Evolutionary conservation across 2,329 filamentous ascomycete species (phyloP), one percentile per base, ranked within the genome.

Genomic region (Cercospora sp.): DNA sequence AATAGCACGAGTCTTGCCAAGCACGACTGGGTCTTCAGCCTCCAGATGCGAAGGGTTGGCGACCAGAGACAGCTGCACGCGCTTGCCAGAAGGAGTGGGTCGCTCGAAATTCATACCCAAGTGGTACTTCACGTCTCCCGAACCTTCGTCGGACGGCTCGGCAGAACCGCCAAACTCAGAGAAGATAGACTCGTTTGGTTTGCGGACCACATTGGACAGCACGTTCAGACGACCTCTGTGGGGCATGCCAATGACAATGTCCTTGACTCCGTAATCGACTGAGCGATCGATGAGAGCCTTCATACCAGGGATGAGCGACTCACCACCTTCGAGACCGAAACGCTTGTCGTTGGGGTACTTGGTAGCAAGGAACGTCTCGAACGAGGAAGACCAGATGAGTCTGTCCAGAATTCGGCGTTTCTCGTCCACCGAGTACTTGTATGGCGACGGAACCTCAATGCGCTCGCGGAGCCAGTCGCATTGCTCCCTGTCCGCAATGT

Each of bases 281-380:
- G 94, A 97, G 78, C 95, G 92, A 82, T 99, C 95, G 73, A 99
- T 99, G 71, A 99, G 85, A 64, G 95, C 95, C 86, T 99, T 99
- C 95, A 99, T 99, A 80, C 95, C 95, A 30, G 95, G 95, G 68
- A 99, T 96, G 73, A 99, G 87, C 66, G 93, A 94, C 82, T 99
- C 95, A 78, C 94, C 97, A 79, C 95, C 95, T 84, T 99, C 95
- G 30, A 99, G 88, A 83, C 95, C 95, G 82, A 99, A 99, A 78
- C 95, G 92, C 88, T 99, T 99, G 84, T 99, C 95, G 82, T 99
- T 99, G 80, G 95, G 95, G 83, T 97, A 98, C 83, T 99, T 99
- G 68, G 93, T 97, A 66, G 95, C 90, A 74, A 97, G 85, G 87
- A 99, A 99, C 69, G 89, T 84, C 84, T 99, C 95, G 80, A 99